These are phyloP conservation scores for Plasmodium falciparum DNA, from an alignment of 169 alveolate genomes.

Conservation along the genomic window DNA sequence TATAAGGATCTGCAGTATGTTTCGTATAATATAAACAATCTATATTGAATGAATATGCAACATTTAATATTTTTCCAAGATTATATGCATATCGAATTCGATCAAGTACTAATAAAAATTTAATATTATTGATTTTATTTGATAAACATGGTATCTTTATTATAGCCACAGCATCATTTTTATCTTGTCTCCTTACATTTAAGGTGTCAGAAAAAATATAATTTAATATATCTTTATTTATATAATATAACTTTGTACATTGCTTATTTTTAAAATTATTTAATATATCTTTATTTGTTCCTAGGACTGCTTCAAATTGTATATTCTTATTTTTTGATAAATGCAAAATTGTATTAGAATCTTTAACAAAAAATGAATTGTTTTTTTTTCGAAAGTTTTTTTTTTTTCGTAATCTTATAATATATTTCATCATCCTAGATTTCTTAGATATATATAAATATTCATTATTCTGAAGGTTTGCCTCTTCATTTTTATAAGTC, in stretches of 20 bases:
- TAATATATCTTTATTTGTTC: constrained; percentile 29
- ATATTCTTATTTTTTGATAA: constrained; percentile 43
- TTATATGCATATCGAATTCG: constrained; percentile 84
- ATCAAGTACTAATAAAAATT: constrained; percentile 82
- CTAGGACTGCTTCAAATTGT: constrained; percentile 51
- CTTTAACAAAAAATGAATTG: constrained; percentile 72
- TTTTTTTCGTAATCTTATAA: constrained; percentile 71
- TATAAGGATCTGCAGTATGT: constrained; percentile 85
- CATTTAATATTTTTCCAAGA: constrained; percentile 80
- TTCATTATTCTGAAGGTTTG: constrained; percentile 7
- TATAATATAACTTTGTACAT: constrained; percentile 62
- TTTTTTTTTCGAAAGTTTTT: constrained; percentile 73
- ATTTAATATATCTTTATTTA: constrained; percentile 31
- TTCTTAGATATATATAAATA: constrained; percentile 50
- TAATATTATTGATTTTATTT: constrained; percentile 29
- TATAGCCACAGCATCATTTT: constrained; percentile 59
- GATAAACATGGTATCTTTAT: constrained; percentile 25
- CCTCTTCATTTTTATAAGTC: neutral
- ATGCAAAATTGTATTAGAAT: constrained; percentile 32
- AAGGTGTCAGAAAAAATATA: constrained; percentile 67
- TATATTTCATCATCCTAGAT: constrained; percentile 74
- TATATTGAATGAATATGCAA: constrained; percentile 80
- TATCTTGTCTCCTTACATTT: constrained; percentile 24
- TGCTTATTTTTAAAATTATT: constrained; percentile 17
- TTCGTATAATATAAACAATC: constrained; percentile 80